A percentile compares a stretch with the other conserved stretches of the same genome.
Conservation (phyloP, 805 yeast species). For the Candida ortonii region DNA sequence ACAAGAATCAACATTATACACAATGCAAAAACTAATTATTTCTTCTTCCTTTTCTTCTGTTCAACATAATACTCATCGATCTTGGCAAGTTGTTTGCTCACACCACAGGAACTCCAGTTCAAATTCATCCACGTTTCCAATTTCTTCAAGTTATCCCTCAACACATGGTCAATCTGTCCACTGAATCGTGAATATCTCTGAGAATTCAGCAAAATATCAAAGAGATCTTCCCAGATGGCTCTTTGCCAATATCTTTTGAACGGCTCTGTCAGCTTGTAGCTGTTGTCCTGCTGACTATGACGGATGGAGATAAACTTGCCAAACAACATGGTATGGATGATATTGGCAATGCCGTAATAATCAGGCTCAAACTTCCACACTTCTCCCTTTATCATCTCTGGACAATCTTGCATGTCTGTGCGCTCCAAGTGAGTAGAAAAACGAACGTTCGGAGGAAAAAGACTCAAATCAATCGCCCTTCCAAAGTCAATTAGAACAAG, state of each 20-base stretch:
- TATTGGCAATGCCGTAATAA: slow-evolving; percentile 76
- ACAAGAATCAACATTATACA: too few relatives aligned
- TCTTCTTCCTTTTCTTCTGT: slow-evolving; percentile 9
- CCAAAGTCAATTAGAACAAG: slow-evolving; percentile 70
- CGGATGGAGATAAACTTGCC: slow-evolving; percentile 57
- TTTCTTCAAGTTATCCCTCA: slow-evolving; percentile 6
- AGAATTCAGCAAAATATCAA: slow-evolving; percentile 64
- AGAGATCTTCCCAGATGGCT: slow-evolving; percentile 66
- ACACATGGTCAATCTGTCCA: slow-evolving; percentile 1
- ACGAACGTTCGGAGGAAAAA: slow-evolving; percentile 48
- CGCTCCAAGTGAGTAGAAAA: slow-evolving; percentile 61
- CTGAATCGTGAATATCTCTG: slow-evolving; percentile 1
- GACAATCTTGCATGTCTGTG: slow-evolving; percentile 64
- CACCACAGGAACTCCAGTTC: slow-evolving; percentile 11
- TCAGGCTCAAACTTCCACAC: slow-evolving; percentile 82
- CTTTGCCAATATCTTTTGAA: slow-evolving; percentile 76
- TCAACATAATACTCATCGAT: slow-evolving; percentile 12
- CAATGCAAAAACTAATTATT: too few relatives aligned
- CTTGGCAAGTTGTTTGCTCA: slow-evolving; percentile 10
- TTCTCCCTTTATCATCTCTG: slow-evolving; percentile 55
- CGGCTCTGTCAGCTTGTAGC: slow-evolving; percentile 39
- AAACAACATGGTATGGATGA: slow-evolving; percentile 69
- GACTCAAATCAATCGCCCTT: slow-evolving; percentile 65
- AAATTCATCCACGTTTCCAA: slow-evolving; percentile 17
- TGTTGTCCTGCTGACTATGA: slow-evolving; percentile 14